Evolutionary conservation across 441 rosid species (phyloP).

Genomic region (Kokia cookei): DNA sequence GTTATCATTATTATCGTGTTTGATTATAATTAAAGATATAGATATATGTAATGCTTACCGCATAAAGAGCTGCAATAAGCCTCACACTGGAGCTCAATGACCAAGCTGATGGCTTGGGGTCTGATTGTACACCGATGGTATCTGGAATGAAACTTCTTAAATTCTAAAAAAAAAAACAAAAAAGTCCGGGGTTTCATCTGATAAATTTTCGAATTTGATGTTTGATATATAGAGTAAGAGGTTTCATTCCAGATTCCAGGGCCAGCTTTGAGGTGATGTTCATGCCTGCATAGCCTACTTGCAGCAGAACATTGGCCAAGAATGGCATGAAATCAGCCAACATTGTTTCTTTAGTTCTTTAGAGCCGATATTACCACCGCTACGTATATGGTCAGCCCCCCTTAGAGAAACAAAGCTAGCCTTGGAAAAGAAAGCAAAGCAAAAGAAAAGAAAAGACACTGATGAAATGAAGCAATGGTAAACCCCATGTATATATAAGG

Average conservation of each 20-base stretch:
- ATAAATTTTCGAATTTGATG: constrained; percentile 34
- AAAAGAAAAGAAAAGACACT: neutral
- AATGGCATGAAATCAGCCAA: constrained; percentile 47
- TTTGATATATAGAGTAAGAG: constrained; percentile 74
- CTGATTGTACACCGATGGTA: constrained; percentile 27
- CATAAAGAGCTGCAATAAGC: constrained; percentile 58
- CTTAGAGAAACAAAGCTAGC: neutral
- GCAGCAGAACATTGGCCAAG: constrained; percentile 73
- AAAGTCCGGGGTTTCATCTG: too few species aligned
- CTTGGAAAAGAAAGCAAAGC: neutral
- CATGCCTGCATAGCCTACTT: constrained; percentile 80
- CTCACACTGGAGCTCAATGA: constrained; percentile 45
- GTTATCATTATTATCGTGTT: too few species aligned
- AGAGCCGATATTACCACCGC: neutral
- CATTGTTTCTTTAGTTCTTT: constrained; percentile 18
- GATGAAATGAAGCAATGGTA: neutral
- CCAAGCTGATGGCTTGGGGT: constrained; percentile 54
- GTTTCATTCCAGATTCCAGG: constrained; percentile 85
- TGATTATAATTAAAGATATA: too few species aligned
- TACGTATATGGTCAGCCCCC: neutral
- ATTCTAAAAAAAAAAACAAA: too few species aligned
- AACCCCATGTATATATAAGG: neutral
- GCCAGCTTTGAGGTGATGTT: constrained; percentile 83
- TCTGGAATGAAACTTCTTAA: too few species aligned
- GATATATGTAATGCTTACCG: constrained; percentile 28